A percentile compares a stretch with the other conserved stretches of the same genome.
These are phyloP conservation scores for Ceratocystis albifundus DNA, from an alignment of 2,329 filamentous ascomycete species.

Conservation along the genomic window DNA sequence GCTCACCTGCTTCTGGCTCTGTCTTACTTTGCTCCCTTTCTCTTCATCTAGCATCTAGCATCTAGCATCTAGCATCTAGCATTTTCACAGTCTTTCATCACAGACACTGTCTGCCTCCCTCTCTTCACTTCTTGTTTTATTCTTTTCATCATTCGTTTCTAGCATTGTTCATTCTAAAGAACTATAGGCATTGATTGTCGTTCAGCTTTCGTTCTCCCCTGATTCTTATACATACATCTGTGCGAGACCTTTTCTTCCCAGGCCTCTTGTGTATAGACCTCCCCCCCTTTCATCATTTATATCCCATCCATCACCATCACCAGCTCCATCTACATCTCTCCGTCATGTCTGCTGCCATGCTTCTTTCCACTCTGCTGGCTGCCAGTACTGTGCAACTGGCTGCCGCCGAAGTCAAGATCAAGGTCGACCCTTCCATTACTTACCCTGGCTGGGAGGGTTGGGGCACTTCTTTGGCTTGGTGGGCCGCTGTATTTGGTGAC, in stretches of 20 bases:
- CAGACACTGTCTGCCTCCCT: background rate
- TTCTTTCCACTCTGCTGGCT: constrained; percentile 19
- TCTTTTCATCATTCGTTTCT: constrained; percentile 6
- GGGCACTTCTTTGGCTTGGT: constrained; percentile 37
- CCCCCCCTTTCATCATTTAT: background rate
- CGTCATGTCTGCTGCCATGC: constrained; percentile 16
- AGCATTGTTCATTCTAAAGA: background rate
- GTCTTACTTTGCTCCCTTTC: background rate
- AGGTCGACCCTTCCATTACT: constrained; percentile 25
- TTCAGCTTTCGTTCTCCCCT: background rate
- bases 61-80: background rate
- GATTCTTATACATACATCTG: background rate
- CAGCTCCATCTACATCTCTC: background rate
- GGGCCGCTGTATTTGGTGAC: constrained; percentile 34
- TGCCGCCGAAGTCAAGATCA: constrained; percentile 14
- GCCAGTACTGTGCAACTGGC: constrained; percentile 13
- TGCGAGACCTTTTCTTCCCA: background rate
- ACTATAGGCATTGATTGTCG: constrained; percentile 6
- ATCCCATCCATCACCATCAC: background rate
- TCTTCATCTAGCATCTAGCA: constrained; percentile 2
- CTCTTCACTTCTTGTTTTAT: constrained; percentile 14
- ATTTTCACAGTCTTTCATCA: constrained; percentile 7
- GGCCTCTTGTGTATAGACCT: background rate
- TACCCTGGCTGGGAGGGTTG: constrained; percentile 37
- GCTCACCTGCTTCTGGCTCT: background rate